A percentile compares a stretch with the other conserved stretches of the same genome.
Evolutionary conservation across 495 filamentous ascomycete genomes (phyloP).

Genomic region (Penicillium coffeae): DNA sequence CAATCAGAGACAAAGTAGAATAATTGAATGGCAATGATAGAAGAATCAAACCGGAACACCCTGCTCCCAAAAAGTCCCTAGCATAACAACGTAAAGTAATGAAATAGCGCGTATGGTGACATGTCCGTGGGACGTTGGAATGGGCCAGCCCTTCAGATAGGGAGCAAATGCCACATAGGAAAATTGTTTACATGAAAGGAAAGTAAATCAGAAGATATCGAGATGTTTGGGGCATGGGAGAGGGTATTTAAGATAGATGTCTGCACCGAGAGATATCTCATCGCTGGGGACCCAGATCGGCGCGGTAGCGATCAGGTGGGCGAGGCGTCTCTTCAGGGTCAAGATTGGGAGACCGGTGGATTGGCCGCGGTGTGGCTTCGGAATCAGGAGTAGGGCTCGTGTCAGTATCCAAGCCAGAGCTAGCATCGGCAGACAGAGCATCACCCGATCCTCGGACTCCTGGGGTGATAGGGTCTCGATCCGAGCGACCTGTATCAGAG

Average conservation of each 20-base stretch:
- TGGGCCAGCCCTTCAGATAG: background rate
- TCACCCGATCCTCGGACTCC: conserved; percentile 19
- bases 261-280: background rate
- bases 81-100: conserved; percentile 30
- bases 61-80: conserved; percentile 18
- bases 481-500: conserved; percentile 9
- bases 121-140: conserved; percentile 17
- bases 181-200: conserved; percentile 18
- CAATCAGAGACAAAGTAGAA: background rate
- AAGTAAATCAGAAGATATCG: conserved; percentile 10
- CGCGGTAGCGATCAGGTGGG: conserved; percentile 72
- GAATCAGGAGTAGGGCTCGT: conserved; percentile 27
- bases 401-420: conserved; percentile 22
- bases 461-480: conserved; percentile 26
- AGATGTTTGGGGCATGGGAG: background rate
- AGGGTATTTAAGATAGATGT: too few relatives aligned
- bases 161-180: conserved; percentile 8
- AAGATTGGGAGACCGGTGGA: conserved; percentile 28
- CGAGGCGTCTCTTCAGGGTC: conserved; percentile 65
- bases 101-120: conserved; percentile 13
- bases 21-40: background rate
- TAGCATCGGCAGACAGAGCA: conserved; percentile 5
- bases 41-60: conserved; percentile 21
- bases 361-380: conserved; percentile 39
- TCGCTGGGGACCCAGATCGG: conserved; percentile 6